Base-by-base conservation (phyloP, 2,329 filamentous ascomycete species). In the Cladosporium velox region DNA sequence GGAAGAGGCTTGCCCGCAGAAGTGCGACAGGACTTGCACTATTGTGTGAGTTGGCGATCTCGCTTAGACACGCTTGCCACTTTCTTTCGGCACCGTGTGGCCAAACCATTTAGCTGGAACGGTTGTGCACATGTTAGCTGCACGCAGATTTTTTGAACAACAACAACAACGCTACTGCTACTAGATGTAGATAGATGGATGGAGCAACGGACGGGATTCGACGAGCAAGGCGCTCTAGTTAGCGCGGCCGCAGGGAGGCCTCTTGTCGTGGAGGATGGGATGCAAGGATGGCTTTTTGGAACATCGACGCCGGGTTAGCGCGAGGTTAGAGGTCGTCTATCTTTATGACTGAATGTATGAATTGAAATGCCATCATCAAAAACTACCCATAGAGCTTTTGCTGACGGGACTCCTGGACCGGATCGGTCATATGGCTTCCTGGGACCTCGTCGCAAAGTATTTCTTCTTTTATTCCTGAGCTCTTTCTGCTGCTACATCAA, bases 1-100 rank as follows among this genome's bases (percentile, higher is more conserved):
- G 30, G 60, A 63, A 55, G 60, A 63, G 49, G 60, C 60, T 28
- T 63, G 60, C 49, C 60, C 60, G 12, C 60, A 63, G 49, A 63
- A 63, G 49, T 63, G 60, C 49, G 60, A 63, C 49, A 63, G 60
- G 34, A 44, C 49, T 21, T 63, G 60, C 60, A 63, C 60, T 30
- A n/a, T 63, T 11, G 47, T 63, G 34, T 63, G 34, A 59, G 32
- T 15, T 8, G 30, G 51, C n/a, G 6, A 12, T 54, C 3, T 44
- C 8, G 51, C 6, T 28, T 28, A n/a, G 4, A 34, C 34, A 41
- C 32, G 55, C 15, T n/a, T 58, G 55, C 55, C 55, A 41, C 14
- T 41, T 58, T 55, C 41, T 47, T 21, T 47, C 8, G 55, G 55
- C 55, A 58, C 55, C n/a, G 2, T 34, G 21, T 58, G 55, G n/a